Evolutionary conservation across 306 rosid species (phyloP).

Genomic region (Mimosa bimucronata): DNA sequence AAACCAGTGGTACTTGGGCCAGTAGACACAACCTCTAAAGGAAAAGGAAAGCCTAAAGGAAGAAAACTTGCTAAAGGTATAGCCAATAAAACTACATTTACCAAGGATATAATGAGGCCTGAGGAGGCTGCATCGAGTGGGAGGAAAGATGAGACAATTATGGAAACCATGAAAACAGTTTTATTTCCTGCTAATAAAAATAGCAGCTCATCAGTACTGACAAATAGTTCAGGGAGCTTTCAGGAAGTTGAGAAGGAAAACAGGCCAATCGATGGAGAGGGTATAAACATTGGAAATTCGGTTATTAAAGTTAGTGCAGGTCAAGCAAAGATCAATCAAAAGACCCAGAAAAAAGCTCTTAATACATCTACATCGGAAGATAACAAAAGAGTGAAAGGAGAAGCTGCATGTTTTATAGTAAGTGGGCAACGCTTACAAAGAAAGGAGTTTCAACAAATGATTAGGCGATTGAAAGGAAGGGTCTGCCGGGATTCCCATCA

Average conservation of each 20-base stretch:
- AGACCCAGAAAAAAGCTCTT: slow-evolving; percentile 26
- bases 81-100: slow-evolving; percentile 45
- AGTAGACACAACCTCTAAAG: slow-evolving; percentile 46
- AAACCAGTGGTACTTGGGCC: slow-evolving; percentile 36
- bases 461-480: slow-evolving; percentile 76
- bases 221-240: slow-evolving; percentile 39
- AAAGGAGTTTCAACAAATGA: slow-evolving; percentile 77
- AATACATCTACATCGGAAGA: slow-evolving; percentile 36
- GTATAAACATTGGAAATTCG: slow-evolving; percentile 40
- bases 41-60: slow-evolving; percentile 47
- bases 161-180: slow-evolving; percentile 38
- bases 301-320: slow-evolving; percentile 37
- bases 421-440: slow-evolving; percentile 78
- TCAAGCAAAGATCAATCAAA: slow-evolving; percentile 41
- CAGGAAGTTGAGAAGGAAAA: slow-evolving; percentile 73
- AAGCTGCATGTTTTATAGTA: slow-evolving; percentile 67
- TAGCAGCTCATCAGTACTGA: slow-evolving; percentile 27
- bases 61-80: slow-evolving; percentile 42
- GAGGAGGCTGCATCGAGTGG: slow-evolving; percentile 37
- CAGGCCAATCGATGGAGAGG: slow-evolving; percentile 50
- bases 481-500: slow-evolving; percentile 86
- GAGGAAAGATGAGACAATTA: slow-evolving; percentile 42
- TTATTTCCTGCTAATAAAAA: slow-evolving; percentile 43
- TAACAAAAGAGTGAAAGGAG: slow-evolving; percentile 42
- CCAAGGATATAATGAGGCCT: slow-evolving; percentile 33